phyloP scores from a whole-genome alignment of 345 rosid species.

The Eucalyptus shirleyi region DNA sequence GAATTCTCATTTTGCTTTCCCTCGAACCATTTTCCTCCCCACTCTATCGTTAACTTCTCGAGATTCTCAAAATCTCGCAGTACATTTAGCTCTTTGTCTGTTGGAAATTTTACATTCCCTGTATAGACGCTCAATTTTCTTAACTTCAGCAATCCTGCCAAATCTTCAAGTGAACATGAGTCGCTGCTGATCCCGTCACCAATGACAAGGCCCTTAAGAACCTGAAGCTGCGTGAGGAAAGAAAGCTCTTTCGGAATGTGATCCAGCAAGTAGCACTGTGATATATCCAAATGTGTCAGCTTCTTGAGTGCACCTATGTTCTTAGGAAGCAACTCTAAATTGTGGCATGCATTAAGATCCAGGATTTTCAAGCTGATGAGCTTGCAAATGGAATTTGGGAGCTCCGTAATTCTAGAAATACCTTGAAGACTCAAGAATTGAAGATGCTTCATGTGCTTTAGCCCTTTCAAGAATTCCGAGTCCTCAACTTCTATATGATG shows the following conservation, averaged over 20 bases:
- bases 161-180: no score
- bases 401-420: constrained; percentile 27
- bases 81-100: not conserved
- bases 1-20: no score
- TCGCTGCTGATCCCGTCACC: not conserved
- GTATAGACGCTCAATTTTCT: constrained; percentile 11
- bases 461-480: not conserved
- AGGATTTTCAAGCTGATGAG: constrained; percentile 23
- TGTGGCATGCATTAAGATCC: constrained; percentile 49
- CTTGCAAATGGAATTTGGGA: constrained; percentile 8
- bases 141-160: not conserved
- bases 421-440: constrained; percentile 42
- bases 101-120: not conserved
- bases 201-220: constrained; percentile 48
- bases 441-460: not conserved
- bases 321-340: constrained; percentile 33
- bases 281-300: constrained; percentile 26
- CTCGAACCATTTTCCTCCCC: not conserved
- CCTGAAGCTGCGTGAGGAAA: constrained; percentile 22
- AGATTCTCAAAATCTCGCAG: not conserved
- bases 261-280: constrained; percentile 36
- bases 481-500: not conserved
- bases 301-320: constrained; percentile 21
- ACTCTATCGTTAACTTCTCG: not conserved
- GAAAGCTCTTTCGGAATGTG: constrained; percentile 27